Evolutionary conservation across 305 asterid species (phyloP), one percentile per base, ranked within the genome.

Genomic region (Solanum aculeatissimum): DNA sequence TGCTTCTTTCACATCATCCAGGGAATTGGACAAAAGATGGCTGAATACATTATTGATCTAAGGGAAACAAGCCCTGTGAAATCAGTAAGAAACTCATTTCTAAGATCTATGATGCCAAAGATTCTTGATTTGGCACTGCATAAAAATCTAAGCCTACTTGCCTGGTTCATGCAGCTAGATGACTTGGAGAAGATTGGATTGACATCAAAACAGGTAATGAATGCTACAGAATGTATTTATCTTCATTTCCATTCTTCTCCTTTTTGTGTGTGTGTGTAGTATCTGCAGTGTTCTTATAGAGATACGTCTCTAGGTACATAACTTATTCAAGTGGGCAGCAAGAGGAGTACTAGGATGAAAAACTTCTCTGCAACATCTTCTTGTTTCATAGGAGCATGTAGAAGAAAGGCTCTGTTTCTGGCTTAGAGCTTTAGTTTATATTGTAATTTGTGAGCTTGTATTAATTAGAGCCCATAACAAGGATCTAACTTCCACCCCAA

Each of bases 1-100:
- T 83, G 81, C 42, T 47, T 15, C 54, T 81, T 83, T 66, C 55
- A 53, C 43, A 1, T 68, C 55, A 27, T 89, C 21, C 83, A 96
- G 99, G 99, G 99, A 53, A 94, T 94, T 65, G 99, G 99, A 47
- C 89, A 91, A 79, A 94, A 93, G 90, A 87, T 92, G 80, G 98
- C 98, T 4, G 93, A 91, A 79, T 94, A 94, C 85, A 92, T 96
- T 27, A 86, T 90, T 27, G 97, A 93, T 83, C 90, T 94, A 65
- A 92, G 99, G 89, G 92, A 90, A 77, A 86, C 93, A 35, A 92
- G 96, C 85, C 98, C 98, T n/a, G 60, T 94, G 82, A 91, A 88
- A 92, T 89, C 95, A 65, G 99, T 96, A 91, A 92, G 95, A 83
- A 81, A 45, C 16, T 58, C 21, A 29, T 70, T 12, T 21, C 14